Conservation (phyloP, 306 rosid species). For the Inga oerstediana region DNA sequence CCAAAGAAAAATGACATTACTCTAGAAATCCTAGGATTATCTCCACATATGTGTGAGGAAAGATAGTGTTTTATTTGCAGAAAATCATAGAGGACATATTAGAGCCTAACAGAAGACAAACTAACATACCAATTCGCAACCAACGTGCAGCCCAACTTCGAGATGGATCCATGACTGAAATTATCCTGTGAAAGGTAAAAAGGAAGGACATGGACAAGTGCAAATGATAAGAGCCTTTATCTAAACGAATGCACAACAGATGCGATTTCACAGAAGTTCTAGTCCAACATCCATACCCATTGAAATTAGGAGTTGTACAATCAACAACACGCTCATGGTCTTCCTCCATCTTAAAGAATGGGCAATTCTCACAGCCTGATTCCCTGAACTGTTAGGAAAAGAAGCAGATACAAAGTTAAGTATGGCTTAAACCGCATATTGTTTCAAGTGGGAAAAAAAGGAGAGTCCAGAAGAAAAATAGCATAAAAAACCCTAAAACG, state of each 20-base stretch:
- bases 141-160: constrained; percentile 97
- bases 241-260: background rate
- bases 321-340: constrained; percentile 84
- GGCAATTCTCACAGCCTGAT: constrained; percentile 93
- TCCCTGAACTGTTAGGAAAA: constrained; percentile 65
- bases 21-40: background rate
- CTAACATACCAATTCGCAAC: constrained; percentile 77
- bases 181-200: constrained; percentile 49
- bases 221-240: constrained; percentile 4
- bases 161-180: constrained; percentile 90
- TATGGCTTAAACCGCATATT: background rate
- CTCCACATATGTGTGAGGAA: background rate
- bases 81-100: background rate
- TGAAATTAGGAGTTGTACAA: constrained; percentile 94
- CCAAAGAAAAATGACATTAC: background rate
- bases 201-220: background rate
- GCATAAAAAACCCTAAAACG: background rate
- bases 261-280: background rate
- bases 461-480: background rate
- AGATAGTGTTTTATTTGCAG: background rate
- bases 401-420: background rate
- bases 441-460: background rate
- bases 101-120: constrained; percentile 13
- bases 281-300: constrained; percentile 57
- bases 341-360: constrained; percentile 92